Evolutionary conservation across 441 rosid species (phyloP), one percentile per base, ranked within the genome.

Genomic region (Aleurites moluccanus): DNA sequence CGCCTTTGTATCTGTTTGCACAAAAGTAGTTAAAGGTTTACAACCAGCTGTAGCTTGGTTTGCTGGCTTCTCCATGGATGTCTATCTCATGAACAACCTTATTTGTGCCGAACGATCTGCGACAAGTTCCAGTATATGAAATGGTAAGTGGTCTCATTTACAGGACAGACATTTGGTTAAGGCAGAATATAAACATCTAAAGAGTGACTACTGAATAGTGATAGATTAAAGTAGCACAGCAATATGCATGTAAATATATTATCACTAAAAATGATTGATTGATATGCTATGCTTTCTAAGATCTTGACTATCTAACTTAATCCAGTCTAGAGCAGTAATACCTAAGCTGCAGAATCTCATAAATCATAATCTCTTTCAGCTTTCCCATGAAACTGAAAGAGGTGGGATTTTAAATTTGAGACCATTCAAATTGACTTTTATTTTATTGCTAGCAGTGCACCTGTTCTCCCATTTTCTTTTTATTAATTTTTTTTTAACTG

Each of bases 1-100:
- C 45, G 86, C 83, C 67, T 86, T 81, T 42, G 88, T 82, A 82
- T 91, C 94, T 4, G 98, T 92, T 72, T 91, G 89, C 75, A 92
- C 98, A 70, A 92, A 91, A 25, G 98, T 88, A n/a, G 89, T 87
- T 73, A 89, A 75, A 35, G 94, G 98, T 77, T 86, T 87, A 72
- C 89, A 81, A 50, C 75, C 76, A 57, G 80, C 82, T 71, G 84
- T 71, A 8, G 80, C 72, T 60, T 72, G 88, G 73, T 76, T 71
- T 69, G 75, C 84, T 47, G 76, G 81, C 76, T 76, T 88, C 63
- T 82, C 86, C 92, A 90, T 90, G 59, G 82, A 78, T 81, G 57
- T 63, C 55, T 66, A n/a, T 63, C 2, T 73, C 44, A 25, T 47
- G 38, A 38, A 57, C 60, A 70, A 66, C 64, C 64, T 75, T 33